Evolutionary conservation across 805 yeast genomes (phyloP).

Genomic region (Myxozyma geophila): DNA sequence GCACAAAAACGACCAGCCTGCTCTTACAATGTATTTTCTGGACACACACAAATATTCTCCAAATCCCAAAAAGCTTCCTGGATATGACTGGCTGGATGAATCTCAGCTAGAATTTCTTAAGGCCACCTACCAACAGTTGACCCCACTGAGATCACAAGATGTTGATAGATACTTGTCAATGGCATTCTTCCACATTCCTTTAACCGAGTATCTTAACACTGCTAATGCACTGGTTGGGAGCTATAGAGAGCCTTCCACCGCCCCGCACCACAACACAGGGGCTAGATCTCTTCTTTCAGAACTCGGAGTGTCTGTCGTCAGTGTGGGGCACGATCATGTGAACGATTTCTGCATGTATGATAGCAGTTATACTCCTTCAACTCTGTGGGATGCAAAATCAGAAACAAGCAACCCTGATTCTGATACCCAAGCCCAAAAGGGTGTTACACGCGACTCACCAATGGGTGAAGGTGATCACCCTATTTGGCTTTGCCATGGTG

Average conservation of each 20-base stretch:
- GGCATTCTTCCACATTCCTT: slow-evolving; percentile 95
- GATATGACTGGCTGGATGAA: slow-evolving; percentile 85
- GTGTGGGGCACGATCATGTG: slow-evolving; percentile 95
- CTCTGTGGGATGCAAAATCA: slow-evolving; percentile 27
- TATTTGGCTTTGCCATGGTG: slow-evolving; percentile 92
- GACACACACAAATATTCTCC: slow-evolving; percentile 82
- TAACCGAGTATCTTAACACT: slow-evolving; percentile 75
- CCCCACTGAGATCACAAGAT: slow-evolving; percentile 18
- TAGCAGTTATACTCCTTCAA: slow-evolving; percentile 42
- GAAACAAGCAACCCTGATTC: neutral
- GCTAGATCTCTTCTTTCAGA: slow-evolving; percentile 61
- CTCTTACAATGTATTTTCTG: slow-evolving; percentile 69
- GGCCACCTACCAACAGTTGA: slow-evolving; percentile 44
- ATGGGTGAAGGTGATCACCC: slow-evolving; percentile 39
- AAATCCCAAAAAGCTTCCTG: slow-evolving; percentile 56
- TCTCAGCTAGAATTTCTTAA: slow-evolving; percentile 66
- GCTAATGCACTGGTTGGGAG: slow-evolving; percentile 59
- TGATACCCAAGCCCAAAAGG: neutral
- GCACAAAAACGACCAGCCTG: neutral
- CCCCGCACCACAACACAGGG: slow-evolving; percentile 72
- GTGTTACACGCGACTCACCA: neutral
- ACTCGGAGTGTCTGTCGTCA: slow-evolving; percentile 73
- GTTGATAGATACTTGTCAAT: slow-evolving; percentile 58
- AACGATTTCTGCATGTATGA: slow-evolving; percentile 85
- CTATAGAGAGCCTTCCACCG: slow-evolving; percentile 73